Conservation (phyloP, 177 flowering plant species). For the Vitis hybrid region DNA sequence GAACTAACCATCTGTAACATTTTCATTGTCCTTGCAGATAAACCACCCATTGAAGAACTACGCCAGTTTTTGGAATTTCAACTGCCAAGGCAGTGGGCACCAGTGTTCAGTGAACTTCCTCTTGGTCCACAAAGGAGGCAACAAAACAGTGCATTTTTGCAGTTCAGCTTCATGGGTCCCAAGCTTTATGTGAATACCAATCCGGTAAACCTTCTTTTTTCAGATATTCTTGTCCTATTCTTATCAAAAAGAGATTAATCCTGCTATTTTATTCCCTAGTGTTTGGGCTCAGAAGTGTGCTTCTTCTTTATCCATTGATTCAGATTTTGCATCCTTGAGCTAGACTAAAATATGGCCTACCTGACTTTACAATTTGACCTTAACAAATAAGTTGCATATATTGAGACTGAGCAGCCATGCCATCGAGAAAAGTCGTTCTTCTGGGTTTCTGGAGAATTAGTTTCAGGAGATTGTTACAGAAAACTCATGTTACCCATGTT, state of each 20-base stretch:
- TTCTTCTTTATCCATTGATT: background rate
- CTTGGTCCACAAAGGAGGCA: slow-evolving; percentile 89
- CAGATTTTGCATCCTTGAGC: background rate
- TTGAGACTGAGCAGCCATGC: no score
- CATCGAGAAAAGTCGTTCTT: no score
- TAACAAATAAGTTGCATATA: background rate
- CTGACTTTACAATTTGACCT: background rate
- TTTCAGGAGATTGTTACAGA: no score
- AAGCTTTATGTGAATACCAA: slow-evolving; percentile 81
- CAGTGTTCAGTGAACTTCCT: slow-evolving; percentile 89
- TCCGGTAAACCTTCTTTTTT: slow-evolving; percentile 45
- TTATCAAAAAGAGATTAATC: background rate
- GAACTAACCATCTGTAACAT: background rate
- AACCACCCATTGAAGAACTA: slow-evolving; percentile 92
- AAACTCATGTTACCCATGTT: no score
- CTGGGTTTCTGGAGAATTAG: no score
- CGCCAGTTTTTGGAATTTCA: slow-evolving; percentile 95
- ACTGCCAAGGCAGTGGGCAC: slow-evolving; percentile 97
- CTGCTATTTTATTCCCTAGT: no score
- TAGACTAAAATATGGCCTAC: background rate
- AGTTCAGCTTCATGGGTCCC: slow-evolving; percentile 92
- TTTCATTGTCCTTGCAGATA: slow-evolving; percentile 54
- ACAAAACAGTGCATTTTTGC: slow-evolving; percentile 58
- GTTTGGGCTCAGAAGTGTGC: background rate
- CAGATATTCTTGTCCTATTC: background rate